These are phyloP conservation scores for Xenoacremonium recifei DNA, from an alignment of 2,329 filamentous ascomycete genomes.

Conservation along the genomic window DNA sequence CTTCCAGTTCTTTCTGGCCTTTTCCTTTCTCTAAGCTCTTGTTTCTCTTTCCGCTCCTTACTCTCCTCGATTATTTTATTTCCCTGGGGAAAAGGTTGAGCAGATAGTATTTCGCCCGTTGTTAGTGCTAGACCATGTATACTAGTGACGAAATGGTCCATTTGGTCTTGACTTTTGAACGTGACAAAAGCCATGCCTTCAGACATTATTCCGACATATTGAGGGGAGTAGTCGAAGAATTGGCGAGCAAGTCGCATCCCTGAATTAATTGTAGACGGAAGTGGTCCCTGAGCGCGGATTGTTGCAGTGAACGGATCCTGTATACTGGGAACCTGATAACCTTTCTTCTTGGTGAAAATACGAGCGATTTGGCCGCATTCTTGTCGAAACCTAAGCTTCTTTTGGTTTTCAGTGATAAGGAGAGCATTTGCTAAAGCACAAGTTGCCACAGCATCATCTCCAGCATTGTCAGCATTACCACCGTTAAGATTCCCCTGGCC, in stretches of 20 bases:
- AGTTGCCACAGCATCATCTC: conserved; percentile 13
- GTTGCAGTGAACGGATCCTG: conserved; percentile 4
- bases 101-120: conserved; percentile 5
- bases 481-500: not conserved
- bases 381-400: conserved; percentile 9
- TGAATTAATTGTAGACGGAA: conserved; percentile 6
- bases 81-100: not conserved
- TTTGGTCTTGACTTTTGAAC: conserved; percentile 4
- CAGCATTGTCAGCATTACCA: conserved; percentile 13
- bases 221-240: conserved; percentile 4
- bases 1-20: not conserved
- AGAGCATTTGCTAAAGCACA: conserved; percentile 8
- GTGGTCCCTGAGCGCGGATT: not conserved
- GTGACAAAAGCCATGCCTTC: conserved; percentile 1
- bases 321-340: not conserved
- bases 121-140: conserved; percentile 1
- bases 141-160: conserved; percentile 3
- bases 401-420: not conserved
- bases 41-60: not conserved
- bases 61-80: not conserved
- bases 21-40: not conserved
- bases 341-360: conserved; percentile 3
- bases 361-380: conserved; percentile 5
- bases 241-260: conserved; percentile 6
- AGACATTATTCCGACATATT: conserved; percentile 1